Base-by-base conservation (phyloP, 345 rosid species). In the Melaleuca alternifolia region DNA sequence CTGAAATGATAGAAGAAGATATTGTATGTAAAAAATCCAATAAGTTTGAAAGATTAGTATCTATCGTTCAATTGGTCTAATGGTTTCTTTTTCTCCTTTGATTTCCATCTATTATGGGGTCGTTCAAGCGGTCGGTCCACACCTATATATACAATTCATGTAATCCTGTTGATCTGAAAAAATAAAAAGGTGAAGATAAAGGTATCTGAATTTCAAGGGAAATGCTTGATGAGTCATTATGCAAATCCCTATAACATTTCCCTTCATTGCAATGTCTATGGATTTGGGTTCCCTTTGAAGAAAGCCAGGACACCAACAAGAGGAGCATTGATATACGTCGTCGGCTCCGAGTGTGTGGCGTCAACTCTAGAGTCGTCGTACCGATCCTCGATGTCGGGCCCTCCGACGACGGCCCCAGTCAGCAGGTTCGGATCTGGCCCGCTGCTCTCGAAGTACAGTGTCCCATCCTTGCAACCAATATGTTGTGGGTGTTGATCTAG, bases 321-420 rank as follows among this genome's bases (percentile, higher is more conserved):
- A 24, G 96, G 94, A 1, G 94, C 96, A 87, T 94, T 95, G 50
- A 91, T 92, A 81, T 93, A 94, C 1, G 97, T 94, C 0, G 94
- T 92, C 23, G 95, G 96, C 87, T 93, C 96, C 6, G 97, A 91
- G 37, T 92, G 92, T 10, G 57, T 51, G 57, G 83, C 46, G 54
- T 88, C 83, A 18, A 4, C 16, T 30, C 96, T 85, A 10, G 89
- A 61, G 53, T 94, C 95, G 6, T 75, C 59, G 87, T 95, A 96
- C 23, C 81, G 83, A 24, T 97, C 99, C 2, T 89, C 90, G 37
- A 62, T 85, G 87, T 93, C 90, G 30, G 99, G 99, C 85, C 99
- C 98, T 56, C 99, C 99, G 0, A 94, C 89, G 26, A 96, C 86
- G 12, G 99, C 99, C 21, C 99, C 99, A 0, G 91, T 89, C 10